Base-by-base conservation (phyloP, 106 monocot species). In the Apostasia ramifera region DNA sequence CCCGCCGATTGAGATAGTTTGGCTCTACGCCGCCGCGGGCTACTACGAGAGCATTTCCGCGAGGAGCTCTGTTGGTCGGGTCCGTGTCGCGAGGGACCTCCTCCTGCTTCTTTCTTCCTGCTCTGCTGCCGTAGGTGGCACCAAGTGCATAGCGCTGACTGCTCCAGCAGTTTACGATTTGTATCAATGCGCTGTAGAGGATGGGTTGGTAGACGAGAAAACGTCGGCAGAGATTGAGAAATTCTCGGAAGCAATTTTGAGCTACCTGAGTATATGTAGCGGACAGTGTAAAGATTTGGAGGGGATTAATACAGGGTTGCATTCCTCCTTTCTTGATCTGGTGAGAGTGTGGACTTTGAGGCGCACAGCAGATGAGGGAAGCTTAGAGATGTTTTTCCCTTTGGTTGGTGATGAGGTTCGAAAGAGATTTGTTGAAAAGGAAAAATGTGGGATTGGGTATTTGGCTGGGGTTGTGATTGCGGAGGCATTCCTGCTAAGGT, bases 251-350 rank as follows among this genome's bases (percentile, higher is more conserved):
- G 86, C 76, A 3, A 55, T 89, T 13, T 47, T 87, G 11, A 82
- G 97, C 44, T 92, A 89, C 69, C 77, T 97, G 47, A 85, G 97
- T 61, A 89, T 97, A 70, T 97, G 89, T 58, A 71, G 89, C 40
- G 76, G 84, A 50, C 82, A 76, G 69, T 68, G 62, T 7, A 48
- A 39, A 11, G 63, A 64, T 5, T 59, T 58, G 1, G 56, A 73
- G 40, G 72, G 67, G 12, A 14, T 54, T 63, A 44, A 48, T 63
- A 4, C 46, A 43, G 26, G 44, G 38, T 53, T 80, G 75, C 68
- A 78, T 8, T 74, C 86, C 5, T 84, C 86, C 47, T 97, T 97
- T 47, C 26, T 67, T 41, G 97, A 97, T 65, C 67, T 92, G 50
- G 83, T 84, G 15, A 66, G 73, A 5, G 82, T 90, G 44, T 97